These are phyloP conservation scores for Hippophae tibetana DNA, from an alignment of 306 rosid species.

Conservation along the genomic window DNA sequence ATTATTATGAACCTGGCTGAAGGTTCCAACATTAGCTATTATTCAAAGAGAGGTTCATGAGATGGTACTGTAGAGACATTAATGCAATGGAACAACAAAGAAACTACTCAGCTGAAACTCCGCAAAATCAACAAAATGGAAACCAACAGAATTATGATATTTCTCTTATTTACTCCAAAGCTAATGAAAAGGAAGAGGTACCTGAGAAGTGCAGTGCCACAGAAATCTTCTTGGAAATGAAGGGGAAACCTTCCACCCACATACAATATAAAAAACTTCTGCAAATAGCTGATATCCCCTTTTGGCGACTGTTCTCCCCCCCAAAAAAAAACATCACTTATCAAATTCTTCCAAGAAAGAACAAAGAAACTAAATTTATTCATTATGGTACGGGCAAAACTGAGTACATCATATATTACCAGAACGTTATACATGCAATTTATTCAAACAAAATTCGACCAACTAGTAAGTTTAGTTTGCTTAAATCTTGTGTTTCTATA, in stretches of 20 bases:
- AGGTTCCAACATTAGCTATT: no score
- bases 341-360: background rate
- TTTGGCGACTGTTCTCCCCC: slow-evolving; percentile 57
- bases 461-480: no score
- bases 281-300: slow-evolving; percentile 88
- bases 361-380: background rate
- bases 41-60: no score
- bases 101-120: no score
- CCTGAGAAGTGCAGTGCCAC: slow-evolving; percentile 91
- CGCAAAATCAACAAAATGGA: no score
- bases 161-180: background rate
- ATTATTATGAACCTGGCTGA: no score
- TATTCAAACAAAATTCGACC: no score
- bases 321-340: slow-evolving; percentile 2
- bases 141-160: background rate
- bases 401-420: no score
- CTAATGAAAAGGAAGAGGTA: slow-evolving; percentile 5
- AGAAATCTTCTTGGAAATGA: slow-evolving; percentile 88
- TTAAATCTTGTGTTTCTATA: background rate
- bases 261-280: slow-evolving; percentile 77
- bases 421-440: no score
- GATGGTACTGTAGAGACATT: no score
- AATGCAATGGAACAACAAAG: no score
- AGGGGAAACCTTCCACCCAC: slow-evolving; percentile 86
- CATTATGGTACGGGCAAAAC: no score